phyloP scores from a whole-genome alignment of 2,329 filamentous ascomycete genomes.

The Colletotrichum nymphaeae region DNA sequence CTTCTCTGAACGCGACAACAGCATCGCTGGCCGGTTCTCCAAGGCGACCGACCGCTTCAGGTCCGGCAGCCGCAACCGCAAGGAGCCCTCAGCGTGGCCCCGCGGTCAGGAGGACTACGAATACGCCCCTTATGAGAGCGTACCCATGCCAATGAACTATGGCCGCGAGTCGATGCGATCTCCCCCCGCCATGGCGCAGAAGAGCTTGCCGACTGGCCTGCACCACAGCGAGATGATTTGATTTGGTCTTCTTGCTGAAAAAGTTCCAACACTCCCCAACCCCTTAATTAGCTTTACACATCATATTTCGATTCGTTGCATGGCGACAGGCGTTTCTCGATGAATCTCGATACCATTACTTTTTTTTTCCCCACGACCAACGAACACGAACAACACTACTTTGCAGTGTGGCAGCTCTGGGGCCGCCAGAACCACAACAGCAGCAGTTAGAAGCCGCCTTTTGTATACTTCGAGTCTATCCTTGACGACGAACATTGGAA shows the following conservation, averaged over 20 bases:
- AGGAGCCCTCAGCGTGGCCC: slow-evolving; percentile 54
- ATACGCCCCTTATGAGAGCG: slow-evolving; percentile 56
- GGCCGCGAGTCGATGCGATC: slow-evolving; percentile 50
- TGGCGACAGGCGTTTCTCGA: slow-evolving; percentile 52
- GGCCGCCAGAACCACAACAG: slow-evolving; percentile 10
- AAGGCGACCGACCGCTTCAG: slow-evolving; percentile 71
- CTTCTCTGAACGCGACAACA: slow-evolving; percentile 58
- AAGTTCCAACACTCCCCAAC: background rate
- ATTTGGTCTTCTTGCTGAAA: slow-evolving; percentile 16
- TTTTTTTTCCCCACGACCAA: slow-evolving; percentile 15
- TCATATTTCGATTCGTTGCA: slow-evolving; percentile 45
- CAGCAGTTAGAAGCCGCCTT: slow-evolving; percentile 13
- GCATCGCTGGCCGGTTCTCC: slow-evolving; percentile 64
- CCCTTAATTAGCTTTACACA: slow-evolving; percentile 33
- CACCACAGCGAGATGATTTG: slow-evolving; percentile 68
- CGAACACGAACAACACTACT: slow-evolving; percentile 10
- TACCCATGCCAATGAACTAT: slow-evolving; percentile 52
- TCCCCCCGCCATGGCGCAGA: slow-evolving; percentile 41
- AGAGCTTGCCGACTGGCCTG: slow-evolving; percentile 62
- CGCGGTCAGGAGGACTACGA: slow-evolving; percentile 49
- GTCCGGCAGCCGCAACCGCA: slow-evolving; percentile 67
- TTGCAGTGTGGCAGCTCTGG: background rate
- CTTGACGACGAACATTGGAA: slow-evolving; percentile 35
- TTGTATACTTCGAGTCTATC: slow-evolving; percentile 37
- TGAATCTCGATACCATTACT: slow-evolving; percentile 36